A percentile compares a stretch with the other conserved stretches of the same genome.
Conservation (phyloP, 331 rosid genomes). For the Pyrus hybrid region DNA sequence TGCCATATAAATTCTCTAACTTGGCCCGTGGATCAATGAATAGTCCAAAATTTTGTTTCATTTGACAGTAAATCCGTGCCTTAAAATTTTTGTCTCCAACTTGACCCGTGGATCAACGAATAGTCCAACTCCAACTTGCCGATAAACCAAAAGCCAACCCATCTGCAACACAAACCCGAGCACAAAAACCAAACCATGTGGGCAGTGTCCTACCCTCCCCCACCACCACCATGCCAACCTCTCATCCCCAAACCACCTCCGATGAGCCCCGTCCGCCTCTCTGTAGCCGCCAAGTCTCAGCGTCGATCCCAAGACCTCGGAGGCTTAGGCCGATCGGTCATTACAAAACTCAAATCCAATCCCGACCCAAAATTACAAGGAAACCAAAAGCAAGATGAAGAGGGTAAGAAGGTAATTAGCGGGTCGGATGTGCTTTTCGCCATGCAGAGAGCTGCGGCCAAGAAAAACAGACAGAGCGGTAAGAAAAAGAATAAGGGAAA, state of each 20-base stretch:
- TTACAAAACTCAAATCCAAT: constrained; percentile 13
- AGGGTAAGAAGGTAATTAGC: constrained; percentile 27
- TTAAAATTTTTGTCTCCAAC: too few species aligned
- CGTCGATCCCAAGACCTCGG: constrained; percentile 11
- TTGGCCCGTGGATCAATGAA: too few species aligned
- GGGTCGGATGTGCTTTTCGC: constrained; percentile 76
- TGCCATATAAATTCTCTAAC: too few species aligned
- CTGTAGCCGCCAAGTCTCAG: constrained; percentile 6
- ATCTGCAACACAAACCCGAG: too few species aligned
- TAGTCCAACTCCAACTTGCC: too few species aligned
- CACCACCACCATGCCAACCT: constrained; percentile 1
- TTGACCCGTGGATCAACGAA: too few species aligned
- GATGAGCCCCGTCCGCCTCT: constrained; percentile 9
- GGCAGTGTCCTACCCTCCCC: constrained; percentile 11
- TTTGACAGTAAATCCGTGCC: too few species aligned
- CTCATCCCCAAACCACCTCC: constrained; percentile 11
- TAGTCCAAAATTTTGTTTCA: too few species aligned
- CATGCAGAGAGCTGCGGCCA: constrained; percentile 44
- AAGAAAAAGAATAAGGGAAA: constrained; percentile 13
- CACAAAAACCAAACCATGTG: too few species aligned
- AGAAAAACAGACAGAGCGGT: constrained; percentile 16
- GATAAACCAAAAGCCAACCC: too few species aligned
- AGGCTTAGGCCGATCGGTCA: constrained; percentile 23
- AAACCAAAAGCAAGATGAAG: constrained; percentile 10
- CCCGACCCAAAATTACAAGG: constrained; percentile 6